These are phyloP conservation scores for Lumnitzera racemosa DNA, from an alignment of 345 rosid genomes.

Conservation along the genomic window DNA sequence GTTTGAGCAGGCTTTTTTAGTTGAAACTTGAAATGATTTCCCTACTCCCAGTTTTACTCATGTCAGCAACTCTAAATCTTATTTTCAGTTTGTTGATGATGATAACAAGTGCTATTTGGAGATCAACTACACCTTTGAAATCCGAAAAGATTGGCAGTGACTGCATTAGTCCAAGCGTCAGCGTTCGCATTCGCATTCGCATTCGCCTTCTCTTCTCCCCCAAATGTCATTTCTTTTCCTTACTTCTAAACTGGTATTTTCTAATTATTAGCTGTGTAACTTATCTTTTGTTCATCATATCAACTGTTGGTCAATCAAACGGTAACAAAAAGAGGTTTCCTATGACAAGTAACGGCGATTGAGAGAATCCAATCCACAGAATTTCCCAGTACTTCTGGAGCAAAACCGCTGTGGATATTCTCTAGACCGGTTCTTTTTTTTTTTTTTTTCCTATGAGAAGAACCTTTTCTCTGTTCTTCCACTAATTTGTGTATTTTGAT, in stretches of 20 bases:
- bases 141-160: conserved; percentile 62
- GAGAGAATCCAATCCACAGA: neutral
- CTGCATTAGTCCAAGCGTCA: conserved; percentile 3
- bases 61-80: too few species aligned
- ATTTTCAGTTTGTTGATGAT: conserved; percentile 67
- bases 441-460: too few species aligned
- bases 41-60: too few species aligned
- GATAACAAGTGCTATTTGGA: conserved; percentile 82
- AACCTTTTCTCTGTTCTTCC: too few species aligned
- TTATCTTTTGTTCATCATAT: conserved; percentile 7
- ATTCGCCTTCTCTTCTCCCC: neutral
- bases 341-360: neutral
- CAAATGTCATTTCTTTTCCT: conserved; percentile 4
- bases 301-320: conserved; percentile 1
- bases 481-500: too few species aligned
- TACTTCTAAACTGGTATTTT: conserved; percentile 5
- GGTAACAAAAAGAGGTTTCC: neutral
- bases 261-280: conserved; percentile 9
- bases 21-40: too few species aligned
- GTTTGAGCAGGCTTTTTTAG: too few species aligned
- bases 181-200: neutral
- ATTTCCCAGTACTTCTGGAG: too few species aligned
- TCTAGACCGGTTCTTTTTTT: too few species aligned
- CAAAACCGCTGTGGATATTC: too few species aligned
- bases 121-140: conserved; percentile 87